Base-by-base conservation (phyloP, 192 early-diverging fungal genomes). In the Linnemannia hyalina region DNA sequence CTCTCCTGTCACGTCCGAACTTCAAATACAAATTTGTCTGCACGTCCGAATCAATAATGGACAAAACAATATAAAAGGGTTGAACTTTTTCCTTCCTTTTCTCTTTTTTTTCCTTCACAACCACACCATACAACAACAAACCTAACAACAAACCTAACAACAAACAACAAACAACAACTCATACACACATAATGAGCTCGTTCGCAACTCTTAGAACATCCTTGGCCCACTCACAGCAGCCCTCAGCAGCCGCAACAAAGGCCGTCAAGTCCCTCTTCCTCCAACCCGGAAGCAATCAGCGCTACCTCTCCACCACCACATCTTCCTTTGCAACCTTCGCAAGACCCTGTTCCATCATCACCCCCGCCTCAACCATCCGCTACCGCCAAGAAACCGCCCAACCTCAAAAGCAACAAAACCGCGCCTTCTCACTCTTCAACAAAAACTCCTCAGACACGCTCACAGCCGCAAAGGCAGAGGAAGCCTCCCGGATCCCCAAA, bases 351-450 rank as follows among this genome's bases (percentile, higher is more conserved):
- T 54, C 75, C 35, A 68, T 86, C 70, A 74, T 86, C 72, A 26
- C 84, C 13, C 84, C 84, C 47, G 84, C 78, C 9, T 23, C 76
- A 29, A 81, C 84, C 2, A 80, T 81, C 72, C 78, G 75, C 11
- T 81, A 80, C 47, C 80, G 72, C 23, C 82, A 85, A 63, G 41
- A 76, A 16, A 54, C 76, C 18, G 7, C 49, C 11, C 35, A 77
- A 4, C 42, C 63, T 22, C 5, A 38, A 26, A 5, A 15, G 6
- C 23, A 5, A 6, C 78, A 80, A 71, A 71, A 46, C 5, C 75
- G 84, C 20, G 18, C 70, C 40, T 86, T 86, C 54, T 81, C 84
- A 0, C 55, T 86, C 63, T 78, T 78, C 52, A 47, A 29, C 7
- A 32, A 10, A 11, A 52, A 52, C 49, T 1, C 60, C 2, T 65